phyloP scores from a whole-genome alignment of 2,329 filamentous ascomycete genomes.

The Alternaria solani region DNA sequence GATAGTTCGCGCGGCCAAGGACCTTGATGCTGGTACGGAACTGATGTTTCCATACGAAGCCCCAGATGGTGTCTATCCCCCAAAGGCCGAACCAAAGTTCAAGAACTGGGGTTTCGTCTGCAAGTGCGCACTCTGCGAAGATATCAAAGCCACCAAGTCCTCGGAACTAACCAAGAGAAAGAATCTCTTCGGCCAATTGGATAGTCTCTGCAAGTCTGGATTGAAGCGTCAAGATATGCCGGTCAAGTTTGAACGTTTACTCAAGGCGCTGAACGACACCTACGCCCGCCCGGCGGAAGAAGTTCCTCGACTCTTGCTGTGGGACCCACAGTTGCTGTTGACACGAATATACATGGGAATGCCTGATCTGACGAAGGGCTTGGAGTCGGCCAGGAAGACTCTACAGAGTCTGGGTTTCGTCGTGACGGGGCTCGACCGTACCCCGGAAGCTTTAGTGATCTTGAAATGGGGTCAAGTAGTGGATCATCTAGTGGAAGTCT shows the following conservation, averaged over 20 bases:
- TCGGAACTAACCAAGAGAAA: constrained; percentile 9
- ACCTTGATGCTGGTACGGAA: constrained; percentile 30
- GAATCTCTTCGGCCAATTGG: constrained; percentile 7
- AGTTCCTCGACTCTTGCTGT: constrained; percentile 32
- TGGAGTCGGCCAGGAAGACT: constrained; percentile 15
- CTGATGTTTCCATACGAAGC: constrained; percentile 24
- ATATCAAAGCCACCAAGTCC: constrained; percentile 16
- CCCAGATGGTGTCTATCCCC: neutral
- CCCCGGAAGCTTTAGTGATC: constrained; percentile 16
- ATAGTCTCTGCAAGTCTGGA: neutral
- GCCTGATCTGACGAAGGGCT: constrained; percentile 9
- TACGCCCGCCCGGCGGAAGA: constrained; percentile 25
- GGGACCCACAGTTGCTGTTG: constrained; percentile 26
- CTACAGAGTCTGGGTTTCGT: constrained; percentile 24
- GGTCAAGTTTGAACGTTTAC: constrained; percentile 17
- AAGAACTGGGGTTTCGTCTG: constrained; percentile 29
- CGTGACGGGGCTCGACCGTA: constrained; percentile 19
- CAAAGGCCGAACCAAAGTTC: constrained; percentile 7
- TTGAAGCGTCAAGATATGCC: neutral
- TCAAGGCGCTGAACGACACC: constrained; percentile 26
- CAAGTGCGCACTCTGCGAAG: constrained; percentile 25
- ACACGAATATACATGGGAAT: constrained; percentile 18
- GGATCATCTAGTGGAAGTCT: constrained; percentile 36
- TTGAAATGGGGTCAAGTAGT: constrained; percentile 43
- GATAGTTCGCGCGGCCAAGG: constrained; percentile 52